These are phyloP conservation scores for Botrytis cinerea DNA, from an alignment of 2,329 filamentous ascomycete species.

Conservation along the genomic window DNA sequence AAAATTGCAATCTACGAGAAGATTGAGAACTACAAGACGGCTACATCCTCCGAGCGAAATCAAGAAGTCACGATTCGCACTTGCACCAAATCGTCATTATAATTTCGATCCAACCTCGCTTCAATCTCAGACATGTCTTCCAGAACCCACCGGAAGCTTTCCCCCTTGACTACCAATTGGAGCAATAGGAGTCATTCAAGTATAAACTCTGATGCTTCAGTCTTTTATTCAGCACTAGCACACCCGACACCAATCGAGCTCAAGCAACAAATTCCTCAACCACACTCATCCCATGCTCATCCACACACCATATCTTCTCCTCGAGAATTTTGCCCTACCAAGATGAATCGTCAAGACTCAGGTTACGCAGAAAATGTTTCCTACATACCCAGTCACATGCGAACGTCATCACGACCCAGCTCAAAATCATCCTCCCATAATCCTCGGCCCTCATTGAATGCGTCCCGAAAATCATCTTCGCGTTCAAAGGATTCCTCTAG, in stretches of 20 bases:
- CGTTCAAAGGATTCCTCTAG: slow-evolving; percentile 26
- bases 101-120: slow-evolving; percentile 19
- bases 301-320: slow-evolving; percentile 16
- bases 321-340: slow-evolving; percentile 27
- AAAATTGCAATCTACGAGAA: slow-evolving; percentile 3
- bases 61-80: slow-evolving; percentile 1
- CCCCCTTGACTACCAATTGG: slow-evolving; percentile 31
- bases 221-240: slow-evolving; percentile 39
- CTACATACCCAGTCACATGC: slow-evolving; percentile 25
- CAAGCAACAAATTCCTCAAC: slow-evolving; percentile 31
- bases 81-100: slow-evolving; percentile 5
- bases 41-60: not conserved
- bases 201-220: slow-evolving; percentile 36
- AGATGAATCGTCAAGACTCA: slow-evolving; percentile 39
- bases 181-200: slow-evolving; percentile 37
- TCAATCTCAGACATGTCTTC: slow-evolving; percentile 29
- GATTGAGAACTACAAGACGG: slow-evolving; percentile 3
- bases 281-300: slow-evolving; percentile 18
- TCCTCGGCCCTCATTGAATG: slow-evolving; percentile 27
- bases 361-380: slow-evolving; percentile 34
- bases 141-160: slow-evolving; percentile 28
- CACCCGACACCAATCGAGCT: slow-evolving; percentile 25
- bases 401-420: slow-evolving; percentile 24
- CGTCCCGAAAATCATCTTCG: slow-evolving; percentile 29
- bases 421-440: slow-evolving; percentile 26